These are phyloP conservation scores for Canavalia ensiformis DNA, from an alignment of 306 rosid genomes.

Conservation along the genomic window DNA sequence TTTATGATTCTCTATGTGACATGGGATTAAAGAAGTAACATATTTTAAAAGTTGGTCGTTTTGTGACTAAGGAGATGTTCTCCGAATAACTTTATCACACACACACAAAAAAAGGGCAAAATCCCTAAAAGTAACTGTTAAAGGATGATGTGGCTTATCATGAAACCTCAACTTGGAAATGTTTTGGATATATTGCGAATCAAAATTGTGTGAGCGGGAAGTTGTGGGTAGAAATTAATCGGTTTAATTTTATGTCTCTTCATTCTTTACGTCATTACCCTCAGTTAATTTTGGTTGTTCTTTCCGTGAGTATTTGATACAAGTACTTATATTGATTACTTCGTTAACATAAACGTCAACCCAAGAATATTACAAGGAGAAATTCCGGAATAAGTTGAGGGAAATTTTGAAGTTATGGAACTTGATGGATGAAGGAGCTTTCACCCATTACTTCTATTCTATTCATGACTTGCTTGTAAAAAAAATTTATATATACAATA, in stretches of 20 bases:
- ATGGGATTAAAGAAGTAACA: slow-evolving; percentile 43
- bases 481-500: neutral
- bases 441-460: neutral
- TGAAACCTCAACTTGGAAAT: slow-evolving; percentile 30
- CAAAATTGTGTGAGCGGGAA: slow-evolving; percentile 40
- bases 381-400: neutral
- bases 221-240: neutral
- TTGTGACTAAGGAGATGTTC: slow-evolving; percentile 35
- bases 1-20: neutral
- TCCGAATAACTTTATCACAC: slow-evolving; percentile 48
- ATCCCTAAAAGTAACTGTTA: slow-evolving; percentile 18
- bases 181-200: slow-evolving; percentile 41
- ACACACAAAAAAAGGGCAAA: slow-evolving; percentile 5
- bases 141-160: slow-evolving; percentile 37
- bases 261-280: slow-evolving; percentile 28
- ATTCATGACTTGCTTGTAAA: neutral
- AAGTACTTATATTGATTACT: slow-evolving; percentile 4
- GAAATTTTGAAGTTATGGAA: neutral
- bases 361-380: slow-evolving; percentile 14
- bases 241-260: slow-evolving; percentile 36
- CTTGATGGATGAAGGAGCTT: neutral
- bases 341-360: slow-evolving; percentile 17
- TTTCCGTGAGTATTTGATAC: slow-evolving; percentile 42
- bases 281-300: slow-evolving; percentile 33
- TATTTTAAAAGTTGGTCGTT: slow-evolving; percentile 24